Base-by-base conservation (phyloP, 305 asterid species). In the Fraxinus floribunda region DNA sequence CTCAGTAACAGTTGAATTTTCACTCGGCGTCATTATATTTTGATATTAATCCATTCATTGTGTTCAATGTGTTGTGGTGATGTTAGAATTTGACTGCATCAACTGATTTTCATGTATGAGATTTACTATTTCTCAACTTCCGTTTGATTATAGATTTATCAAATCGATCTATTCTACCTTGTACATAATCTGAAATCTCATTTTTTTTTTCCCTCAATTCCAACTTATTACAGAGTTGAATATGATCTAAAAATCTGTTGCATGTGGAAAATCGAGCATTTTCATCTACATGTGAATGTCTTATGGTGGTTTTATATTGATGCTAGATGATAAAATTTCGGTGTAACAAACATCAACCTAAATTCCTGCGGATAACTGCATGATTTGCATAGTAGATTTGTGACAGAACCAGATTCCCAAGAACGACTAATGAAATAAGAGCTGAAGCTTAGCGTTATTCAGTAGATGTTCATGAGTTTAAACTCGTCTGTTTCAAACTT, bases 401-500 rank as follows among this genome's bases (percentile, higher is more conserved):
- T 70, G 29, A 13, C 39, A 70, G 39, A 36, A 70, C 20, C 20
- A 13, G 38, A 70, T 29, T 70, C 75, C 5, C 38, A 30, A 4
- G 75, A 70, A 13, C 38, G 16, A 30, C 20, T 1, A 1, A 29
- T 29, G 75, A 29, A 35, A 26, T 29, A 3, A 11, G 75, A 26
- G 7, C 22, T 11, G 75, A 1, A 30, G 75, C 75, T 10, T 29
- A 66, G 75, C 20, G 16, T 22, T 10, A 22, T 64, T 64, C 73
- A 24, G 35, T 26, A 8, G 73, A 64, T 64, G n/a, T 64, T 64
- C 73, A 24, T 24, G n/a, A 24, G 35, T 64, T 9, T 64, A 64
- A 64, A 26, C 35, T 9, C 15, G 18, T 9, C 76, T 79, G 84
- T 72, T 79, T 55, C 46, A 62, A 52, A 55, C 60, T 30, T 60